Conservation (phyloP, 805 yeast species). For the Metschnikowia picachoensis region DNA sequence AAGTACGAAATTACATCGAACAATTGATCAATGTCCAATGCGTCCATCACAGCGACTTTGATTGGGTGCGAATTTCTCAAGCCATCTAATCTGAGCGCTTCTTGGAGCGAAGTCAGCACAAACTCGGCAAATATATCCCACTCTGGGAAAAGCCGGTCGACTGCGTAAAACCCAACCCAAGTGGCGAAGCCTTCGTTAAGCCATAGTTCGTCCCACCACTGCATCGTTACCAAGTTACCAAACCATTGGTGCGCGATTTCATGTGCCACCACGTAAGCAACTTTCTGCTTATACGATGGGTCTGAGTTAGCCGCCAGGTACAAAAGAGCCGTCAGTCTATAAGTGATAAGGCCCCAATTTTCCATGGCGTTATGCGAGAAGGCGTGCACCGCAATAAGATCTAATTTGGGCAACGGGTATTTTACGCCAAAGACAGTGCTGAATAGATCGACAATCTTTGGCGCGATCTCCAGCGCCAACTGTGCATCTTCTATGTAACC, state of each 20-base stretch:
- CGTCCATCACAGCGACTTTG: constrained; percentile 75
- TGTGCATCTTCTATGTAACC: constrained; percentile 46
- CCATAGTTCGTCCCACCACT: constrained; percentile 94
- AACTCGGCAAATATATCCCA: constrained; percentile 71
- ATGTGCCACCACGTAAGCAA: constrained; percentile 79
- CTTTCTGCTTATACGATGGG: constrained; percentile 57
- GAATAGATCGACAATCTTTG: constrained; percentile 48
- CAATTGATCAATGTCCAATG: constrained; percentile 75
- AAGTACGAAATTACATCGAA: constrained; percentile 79
- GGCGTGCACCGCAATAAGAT: constrained; percentile 73
- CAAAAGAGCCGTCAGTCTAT: constrained; percentile 55
- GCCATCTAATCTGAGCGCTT: constrained; percentile 52
- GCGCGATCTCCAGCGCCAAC: constrained; percentile 46
- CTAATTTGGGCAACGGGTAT: constrained; percentile 80
- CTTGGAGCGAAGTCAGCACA: constrained; percentile 48
- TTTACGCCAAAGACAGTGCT: constrained; percentile 45
- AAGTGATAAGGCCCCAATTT: constrained; percentile 77
- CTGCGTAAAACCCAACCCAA: constrained; percentile 72
- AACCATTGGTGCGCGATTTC: constrained; percentile 93
- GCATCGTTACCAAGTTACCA: constrained; percentile 85
- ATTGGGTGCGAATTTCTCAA: constrained; percentile 71
- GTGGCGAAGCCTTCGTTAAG: constrained; percentile 89
- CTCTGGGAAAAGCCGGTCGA: constrained; percentile 67
- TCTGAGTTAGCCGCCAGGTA: constrained; percentile 44
- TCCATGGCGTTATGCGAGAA: constrained; percentile 89